Base-by-base conservation (phyloP, 2,329 filamentous ascomycete genomes). In the Sporothrix luriei region DNA sequence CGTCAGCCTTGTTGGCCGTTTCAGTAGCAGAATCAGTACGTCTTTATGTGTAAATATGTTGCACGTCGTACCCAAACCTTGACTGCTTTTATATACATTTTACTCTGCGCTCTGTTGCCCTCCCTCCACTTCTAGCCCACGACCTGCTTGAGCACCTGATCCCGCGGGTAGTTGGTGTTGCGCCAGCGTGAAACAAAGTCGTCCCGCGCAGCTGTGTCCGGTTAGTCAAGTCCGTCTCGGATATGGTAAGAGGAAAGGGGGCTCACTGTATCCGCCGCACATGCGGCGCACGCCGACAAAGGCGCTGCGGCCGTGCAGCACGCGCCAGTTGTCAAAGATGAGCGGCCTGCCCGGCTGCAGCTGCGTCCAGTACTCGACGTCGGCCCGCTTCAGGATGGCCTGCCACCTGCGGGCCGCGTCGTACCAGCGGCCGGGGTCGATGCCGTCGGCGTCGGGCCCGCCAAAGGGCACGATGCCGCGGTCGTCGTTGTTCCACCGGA, bases 401-500 rank as follows among this genome's bases (percentile, higher is more conserved):
- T 92, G 84, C 84, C 90, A 98, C 75, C 88, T 88, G 66, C 87
- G 83, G 16, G 93, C 94, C 0, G 94, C 94, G 24, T 82, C 79
- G 77, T 97, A 98, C 93, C 94, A 98, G 49, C 79, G 76, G 9
- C 80, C 78, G 2, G 88, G 83, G 24, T 72, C 4, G 83, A 77
- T 26, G 81, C 79, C 21, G 49, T 68, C 70, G 19, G 65, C 57
- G 46, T 84, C 75, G 4, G 78, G 40, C 2, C 57, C 76, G 6
- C 78, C 78, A 75, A 88, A 86, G 16, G 87, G 86, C 71, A 92
- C 84, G 2, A 89, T 85, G 1, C 91, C 92, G 52, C 95, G 85
- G 78, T 98, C 95, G 72, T 93, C 91, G 73, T 94, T 94, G 78
- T 99, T 99, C 95, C 95, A 99, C 68, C 94, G 86, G 7, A 98